Conservation (phyloP, 805 yeast species). For the Saccharomyces paradoxus region DNA sequence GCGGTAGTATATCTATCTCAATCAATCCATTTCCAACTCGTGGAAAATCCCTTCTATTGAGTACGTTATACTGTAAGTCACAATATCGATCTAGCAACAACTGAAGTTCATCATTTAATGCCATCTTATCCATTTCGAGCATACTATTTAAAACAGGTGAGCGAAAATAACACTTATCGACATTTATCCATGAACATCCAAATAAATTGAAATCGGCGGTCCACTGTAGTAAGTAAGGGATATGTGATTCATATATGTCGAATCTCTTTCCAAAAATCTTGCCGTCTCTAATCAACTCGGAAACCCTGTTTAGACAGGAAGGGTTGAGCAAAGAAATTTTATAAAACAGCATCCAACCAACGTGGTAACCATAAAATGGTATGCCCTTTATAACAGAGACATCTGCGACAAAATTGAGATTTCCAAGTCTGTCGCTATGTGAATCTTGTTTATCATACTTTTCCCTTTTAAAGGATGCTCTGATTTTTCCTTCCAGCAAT, state of each 20-base stretch:
- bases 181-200: conserved; percentile 72
- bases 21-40: conserved; percentile 56
- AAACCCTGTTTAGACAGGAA: conserved; percentile 43
- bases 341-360: conserved; percentile 54
- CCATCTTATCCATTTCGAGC: conserved; percentile 23
- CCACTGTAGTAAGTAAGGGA: conserved; percentile 71
- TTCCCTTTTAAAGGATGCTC: conserved; percentile 30
- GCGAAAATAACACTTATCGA: conserved; percentile 45
- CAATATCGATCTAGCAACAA: conserved; percentile 27
- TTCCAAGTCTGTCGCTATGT: conserved; percentile 1
- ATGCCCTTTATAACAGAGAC: conserved; percentile 61
- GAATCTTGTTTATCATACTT: conserved; percentile 1
- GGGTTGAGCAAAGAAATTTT: conserved; percentile 67
- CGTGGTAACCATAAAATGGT: conserved; percentile 78
- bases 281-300: conserved; percentile 42
- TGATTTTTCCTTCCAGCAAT: conserved; percentile 39
- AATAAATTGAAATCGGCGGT: conserved; percentile 73
- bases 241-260: conserved; percentile 70
- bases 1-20: conserved; percentile 64
- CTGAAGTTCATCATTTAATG: conserved; percentile 29
- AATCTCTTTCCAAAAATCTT: conserved; percentile 31
- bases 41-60: conserved; percentile 23
- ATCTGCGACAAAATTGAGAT: conserved; percentile 44
- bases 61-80: conserved; percentile 11
- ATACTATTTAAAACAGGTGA: conserved; percentile 40